Conservation (phyloP, 257 asterid species). For the Solanum appendiculatum region DNA sequence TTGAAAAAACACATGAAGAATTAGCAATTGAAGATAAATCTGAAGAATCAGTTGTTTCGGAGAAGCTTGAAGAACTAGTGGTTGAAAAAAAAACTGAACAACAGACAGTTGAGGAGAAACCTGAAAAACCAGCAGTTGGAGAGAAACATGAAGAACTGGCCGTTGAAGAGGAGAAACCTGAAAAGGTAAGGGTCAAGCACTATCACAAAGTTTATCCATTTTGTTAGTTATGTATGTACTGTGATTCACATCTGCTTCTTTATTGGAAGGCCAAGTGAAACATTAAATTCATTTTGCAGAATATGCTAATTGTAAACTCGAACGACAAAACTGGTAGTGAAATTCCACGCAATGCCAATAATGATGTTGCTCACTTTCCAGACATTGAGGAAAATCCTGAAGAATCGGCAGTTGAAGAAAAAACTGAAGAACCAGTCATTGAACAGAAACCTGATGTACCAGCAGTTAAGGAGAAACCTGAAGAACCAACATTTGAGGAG, state of each 20-base stretch:
- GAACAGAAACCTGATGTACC: neutral
- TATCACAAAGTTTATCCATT: neutral
- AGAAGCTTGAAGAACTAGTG: neutral
- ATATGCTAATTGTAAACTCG: neutral
- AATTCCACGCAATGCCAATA: neutral
- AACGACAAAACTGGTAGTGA: neutral
- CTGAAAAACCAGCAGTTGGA: neutral
- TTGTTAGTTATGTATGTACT: neutral
- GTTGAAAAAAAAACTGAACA: neutral
- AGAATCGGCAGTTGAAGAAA: neutral
- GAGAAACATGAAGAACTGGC: neutral
- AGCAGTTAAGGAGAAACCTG: neutral
- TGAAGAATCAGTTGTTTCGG: neutral
- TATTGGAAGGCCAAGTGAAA: neutral
- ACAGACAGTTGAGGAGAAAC: neutral
- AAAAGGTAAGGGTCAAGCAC: neutral
- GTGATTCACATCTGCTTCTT: neutral
- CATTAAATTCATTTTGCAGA: neutral
- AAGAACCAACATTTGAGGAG: neutral
- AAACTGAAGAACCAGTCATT: neutral
- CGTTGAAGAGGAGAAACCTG: neutral
- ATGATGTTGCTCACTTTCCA: neutral
- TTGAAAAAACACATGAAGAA: neutral
- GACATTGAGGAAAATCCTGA: neutral
- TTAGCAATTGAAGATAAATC: neutral